Evolutionary conservation across 2,329 filamentous ascomycete genomes (phyloP).

Genomic region (Botrytis byssoidea): DNA sequence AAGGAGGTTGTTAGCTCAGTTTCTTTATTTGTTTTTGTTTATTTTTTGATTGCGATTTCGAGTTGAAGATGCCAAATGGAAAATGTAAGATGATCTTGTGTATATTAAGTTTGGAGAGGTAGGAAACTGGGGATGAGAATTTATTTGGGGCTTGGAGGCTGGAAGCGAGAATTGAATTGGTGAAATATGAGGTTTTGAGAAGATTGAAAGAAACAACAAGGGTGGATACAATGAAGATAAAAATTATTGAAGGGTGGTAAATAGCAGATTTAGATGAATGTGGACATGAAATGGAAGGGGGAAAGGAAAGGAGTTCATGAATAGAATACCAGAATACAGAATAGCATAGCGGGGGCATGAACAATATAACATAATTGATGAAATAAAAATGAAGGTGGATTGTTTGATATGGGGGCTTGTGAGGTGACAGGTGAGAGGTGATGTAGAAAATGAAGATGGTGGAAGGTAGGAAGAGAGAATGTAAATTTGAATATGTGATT

Average conservation of each 20-base stretch:
- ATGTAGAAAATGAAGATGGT: not conserved
- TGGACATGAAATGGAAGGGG: too few relatives aligned
- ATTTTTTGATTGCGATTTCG: not conserved
- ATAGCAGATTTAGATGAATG: not conserved
- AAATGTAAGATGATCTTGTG: conserved; percentile 32
- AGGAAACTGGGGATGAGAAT: conserved; percentile 20
- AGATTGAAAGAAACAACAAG: not conserved
- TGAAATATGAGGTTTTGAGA: not conserved
- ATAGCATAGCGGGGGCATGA: not conserved
- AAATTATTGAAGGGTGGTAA: not conserved
- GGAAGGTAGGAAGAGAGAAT: not conserved
- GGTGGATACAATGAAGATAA: not conserved
- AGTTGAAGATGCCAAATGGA: not conserved
- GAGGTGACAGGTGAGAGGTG: not conserved
- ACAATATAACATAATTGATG: not conserved
- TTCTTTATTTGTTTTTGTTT: not conserved
- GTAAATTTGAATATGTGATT: not conserved
- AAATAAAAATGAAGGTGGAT: not conserved
- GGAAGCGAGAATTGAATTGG: not conserved
- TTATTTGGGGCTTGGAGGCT: not conserved
- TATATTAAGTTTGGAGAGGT: conserved; percentile 36
- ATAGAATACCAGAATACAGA: not conserved
- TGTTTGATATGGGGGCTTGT: not conserved
- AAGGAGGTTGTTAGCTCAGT: not conserved
- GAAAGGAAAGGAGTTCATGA: not conserved